Conservation (phyloP, 768 basidiomycete genomes). For the Albatrellus ellisii region DNA sequence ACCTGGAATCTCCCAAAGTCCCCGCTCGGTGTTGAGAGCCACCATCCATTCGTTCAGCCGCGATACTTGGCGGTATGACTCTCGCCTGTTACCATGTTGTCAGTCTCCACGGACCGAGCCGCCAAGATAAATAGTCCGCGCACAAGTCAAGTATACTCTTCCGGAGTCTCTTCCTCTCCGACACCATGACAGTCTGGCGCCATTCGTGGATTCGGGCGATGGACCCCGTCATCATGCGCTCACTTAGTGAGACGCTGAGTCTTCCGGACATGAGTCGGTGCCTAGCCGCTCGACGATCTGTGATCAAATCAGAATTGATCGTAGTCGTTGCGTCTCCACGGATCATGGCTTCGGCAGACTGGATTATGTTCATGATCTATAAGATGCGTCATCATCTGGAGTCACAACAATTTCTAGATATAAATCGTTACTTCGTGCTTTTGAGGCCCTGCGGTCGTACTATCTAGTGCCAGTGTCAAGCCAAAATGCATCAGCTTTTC, state of each 20-base stretch:
- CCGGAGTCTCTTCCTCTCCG: conserved; percentile 60
- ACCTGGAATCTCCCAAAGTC: conserved; percentile 60
- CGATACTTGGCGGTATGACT: conserved; percentile 59
- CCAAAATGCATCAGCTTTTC: conserved; percentile 66
- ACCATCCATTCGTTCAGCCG: conserved; percentile 47
- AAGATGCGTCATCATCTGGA: conserved; percentile 5
- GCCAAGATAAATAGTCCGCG: conserved; percentile 14
- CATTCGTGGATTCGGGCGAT: conserved; percentile 55
- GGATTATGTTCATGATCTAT: conserved; percentile 48
- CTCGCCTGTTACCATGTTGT: conserved; percentile 37
- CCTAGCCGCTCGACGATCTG: conserved; percentile 36
- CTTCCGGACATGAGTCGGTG: conserved; percentile 41
- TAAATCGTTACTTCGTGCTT: conserved; percentile 48
- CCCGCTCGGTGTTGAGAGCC: conserved; percentile 59
- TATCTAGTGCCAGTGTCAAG: conserved; percentile 51
- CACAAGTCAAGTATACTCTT: conserved; percentile 68
- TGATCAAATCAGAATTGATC: conserved; percentile 41
- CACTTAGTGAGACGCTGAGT: conserved; percentile 51
- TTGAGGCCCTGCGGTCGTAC: conserved; percentile 44
- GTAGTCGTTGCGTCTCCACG: conserved; percentile 30
- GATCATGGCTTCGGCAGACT: conserved; percentile 37
- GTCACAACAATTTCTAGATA: neutral
- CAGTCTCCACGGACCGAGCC: neutral
- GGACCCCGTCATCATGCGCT: conserved; percentile 48
- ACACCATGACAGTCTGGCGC: conserved; percentile 51